These are phyloP conservation scores for Begonia fuchsioides DNA, from an alignment of 306 rosid genomes.

Conservation along the genomic window DNA sequence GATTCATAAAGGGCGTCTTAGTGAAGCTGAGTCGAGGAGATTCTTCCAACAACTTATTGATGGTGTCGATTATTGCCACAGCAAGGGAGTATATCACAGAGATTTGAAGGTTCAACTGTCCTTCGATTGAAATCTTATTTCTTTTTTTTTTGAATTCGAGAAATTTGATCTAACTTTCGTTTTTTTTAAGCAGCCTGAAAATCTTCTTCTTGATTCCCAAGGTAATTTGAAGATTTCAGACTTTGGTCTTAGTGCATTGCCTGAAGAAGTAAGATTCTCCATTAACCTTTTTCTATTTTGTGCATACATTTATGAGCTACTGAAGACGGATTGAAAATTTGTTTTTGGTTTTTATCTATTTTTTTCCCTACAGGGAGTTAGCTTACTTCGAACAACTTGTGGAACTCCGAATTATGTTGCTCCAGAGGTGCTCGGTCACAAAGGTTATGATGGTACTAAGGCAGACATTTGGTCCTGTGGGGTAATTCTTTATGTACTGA, in stretches of 20 bases:
- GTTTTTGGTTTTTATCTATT: slow-evolving; percentile 11
- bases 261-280: slow-evolving; percentile 54
- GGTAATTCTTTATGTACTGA: slow-evolving; percentile 74
- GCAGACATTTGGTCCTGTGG: slow-evolving; percentile 98
- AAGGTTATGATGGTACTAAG: slow-evolving; percentile 79
- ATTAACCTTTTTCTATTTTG: slow-evolving; percentile 1
- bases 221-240: slow-evolving; percentile 81
- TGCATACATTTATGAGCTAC: neutral
- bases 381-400: slow-evolving; percentile 80
- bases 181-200: slow-evolving; percentile 60
- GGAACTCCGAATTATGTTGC: slow-evolving; percentile 96
- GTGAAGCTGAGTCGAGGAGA: slow-evolving; percentile 62
- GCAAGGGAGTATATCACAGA: slow-evolving; percentile 81
- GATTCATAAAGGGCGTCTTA: slow-evolving; percentile 73
- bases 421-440: slow-evolving; percentile 95
- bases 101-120: slow-evolving; percentile 51
- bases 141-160: neutral
- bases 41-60: slow-evolving; percentile 83
- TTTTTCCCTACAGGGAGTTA: slow-evolving; percentile 59
- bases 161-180: slow-evolving; percentile 9
- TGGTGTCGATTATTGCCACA: slow-evolving; percentile 80
- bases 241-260: slow-evolving; percentile 84
- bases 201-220: slow-evolving; percentile 78
- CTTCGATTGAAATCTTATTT: neutral
- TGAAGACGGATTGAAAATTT: neutral